Conservation (phyloP, 1,284 basidiomycete genomes). For the Heterobasidion occidentale region DNA sequence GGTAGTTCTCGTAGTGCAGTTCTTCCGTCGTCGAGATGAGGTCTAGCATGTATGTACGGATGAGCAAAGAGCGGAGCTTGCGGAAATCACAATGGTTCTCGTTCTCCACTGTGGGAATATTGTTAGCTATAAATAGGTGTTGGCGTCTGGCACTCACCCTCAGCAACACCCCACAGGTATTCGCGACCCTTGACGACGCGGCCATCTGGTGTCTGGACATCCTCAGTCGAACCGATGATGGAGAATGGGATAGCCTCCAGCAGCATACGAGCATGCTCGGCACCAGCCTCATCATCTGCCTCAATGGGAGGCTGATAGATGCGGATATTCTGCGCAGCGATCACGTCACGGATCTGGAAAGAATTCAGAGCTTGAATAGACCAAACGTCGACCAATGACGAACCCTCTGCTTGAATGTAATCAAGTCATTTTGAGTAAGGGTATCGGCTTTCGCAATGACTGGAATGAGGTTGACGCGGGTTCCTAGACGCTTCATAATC, state of each 20-base stretch:
- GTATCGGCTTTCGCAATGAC: constrained; percentile 97
- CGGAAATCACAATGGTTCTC: constrained; percentile 99
- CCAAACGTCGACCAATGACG: constrained; percentile 19
- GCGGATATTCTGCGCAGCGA: constrained; percentile 87
- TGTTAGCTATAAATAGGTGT: not conserved
- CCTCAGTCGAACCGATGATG: constrained; percentile 95
- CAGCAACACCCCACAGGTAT: constrained; percentile 99
- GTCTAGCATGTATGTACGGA: constrained; percentile 99
- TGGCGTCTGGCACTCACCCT: constrained; percentile 48
- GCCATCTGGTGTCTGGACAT: constrained; percentile 89
- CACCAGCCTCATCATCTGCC: constrained; percentile 79
- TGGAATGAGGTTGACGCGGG: constrained; percentile 96
- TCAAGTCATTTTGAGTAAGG: constrained; percentile 88
- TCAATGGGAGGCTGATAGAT: constrained; percentile 95
- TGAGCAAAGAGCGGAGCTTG: constrained; percentile 92
- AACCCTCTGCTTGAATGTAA: constrained; percentile 89
- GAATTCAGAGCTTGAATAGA: constrained; percentile 6
- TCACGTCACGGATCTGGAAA: constrained; percentile 79
- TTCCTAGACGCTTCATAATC: constrained; percentile 97
- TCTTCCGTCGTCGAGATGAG: constrained; percentile 96
- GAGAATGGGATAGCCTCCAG: constrained; percentile 94
- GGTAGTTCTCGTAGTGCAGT: constrained; percentile 96
- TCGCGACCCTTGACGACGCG: constrained; percentile 94
- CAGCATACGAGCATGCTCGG: constrained; percentile 86
- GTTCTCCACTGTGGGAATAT: constrained; percentile 72